Percentiles rank a stretch among this genome's conserved stretches.
phyloP scores from a whole-genome alignment of 2,329 filamentous ascomycete species.

The Colletotrichum phormii region DNA sequence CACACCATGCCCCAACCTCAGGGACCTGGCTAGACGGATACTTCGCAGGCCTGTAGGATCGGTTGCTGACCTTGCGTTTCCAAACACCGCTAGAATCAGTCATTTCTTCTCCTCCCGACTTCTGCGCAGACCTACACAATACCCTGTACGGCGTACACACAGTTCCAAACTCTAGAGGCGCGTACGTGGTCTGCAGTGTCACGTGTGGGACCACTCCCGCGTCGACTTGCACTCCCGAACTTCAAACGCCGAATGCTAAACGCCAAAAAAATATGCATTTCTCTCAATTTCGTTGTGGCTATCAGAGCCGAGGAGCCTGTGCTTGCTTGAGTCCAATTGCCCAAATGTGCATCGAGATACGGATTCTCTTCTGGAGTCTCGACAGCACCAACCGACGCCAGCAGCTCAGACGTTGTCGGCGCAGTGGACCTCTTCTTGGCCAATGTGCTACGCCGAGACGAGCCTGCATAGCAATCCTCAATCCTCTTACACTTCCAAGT shows the following conservation, averaged over 20 bases:
- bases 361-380: too few species aligned
- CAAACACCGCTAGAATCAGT: not conserved
- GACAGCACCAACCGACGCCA: too few species aligned
- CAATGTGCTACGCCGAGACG: not conserved
- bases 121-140: not conserved
- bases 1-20: not conserved
- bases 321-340: not conserved
- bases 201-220: not conserved
- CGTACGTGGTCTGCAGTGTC: not conserved
- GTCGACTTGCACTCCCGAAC: not conserved
- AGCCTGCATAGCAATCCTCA: not conserved
- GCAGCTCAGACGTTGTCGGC: not conserved
- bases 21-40: not conserved
- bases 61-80: slow-evolving; percentile 6
- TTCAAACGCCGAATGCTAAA: not conserved
- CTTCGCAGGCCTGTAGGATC: not conserved
- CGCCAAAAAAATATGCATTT: not conserved
- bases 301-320: not conserved
- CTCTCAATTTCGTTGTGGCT: not conserved
- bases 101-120: not conserved
- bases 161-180: too few species aligned
- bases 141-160: not conserved
- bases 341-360: not conserved
- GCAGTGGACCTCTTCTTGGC: not conserved
- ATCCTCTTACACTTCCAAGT: not conserved